phyloP scores from a whole-genome alignment of 139 green algal species.

The Coccomyxa sp. region DNA sequence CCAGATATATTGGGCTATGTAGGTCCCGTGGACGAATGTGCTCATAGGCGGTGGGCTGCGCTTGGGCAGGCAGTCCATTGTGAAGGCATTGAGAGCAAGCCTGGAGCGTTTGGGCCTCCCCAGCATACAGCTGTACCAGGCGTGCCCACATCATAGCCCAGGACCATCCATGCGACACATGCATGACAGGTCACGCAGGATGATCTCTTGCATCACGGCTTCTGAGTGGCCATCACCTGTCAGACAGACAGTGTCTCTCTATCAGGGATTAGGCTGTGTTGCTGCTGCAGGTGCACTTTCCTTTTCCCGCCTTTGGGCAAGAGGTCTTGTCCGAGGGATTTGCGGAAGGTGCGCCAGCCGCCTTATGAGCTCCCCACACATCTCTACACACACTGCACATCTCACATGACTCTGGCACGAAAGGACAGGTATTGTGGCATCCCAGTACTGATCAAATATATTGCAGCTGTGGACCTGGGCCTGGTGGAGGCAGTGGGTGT shows the following conservation, averaged over 20 bases:
- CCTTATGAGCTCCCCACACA: no score
- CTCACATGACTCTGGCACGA: no score
- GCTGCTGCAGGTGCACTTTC: constrained; percentile 42
- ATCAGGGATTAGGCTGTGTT: no score
- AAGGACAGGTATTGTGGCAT: no score
- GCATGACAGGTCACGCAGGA: no score
- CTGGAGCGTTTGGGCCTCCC: constrained; percentile 23
- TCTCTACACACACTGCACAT: no score
- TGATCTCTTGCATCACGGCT: no score
- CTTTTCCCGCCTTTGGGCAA: constrained; percentile 22
- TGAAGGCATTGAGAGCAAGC: constrained; percentile 22
- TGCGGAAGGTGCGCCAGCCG: constrained; percentile 1
- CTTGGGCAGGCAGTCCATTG: constrained; percentile 23
- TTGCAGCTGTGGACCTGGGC: constrained; percentile 11
- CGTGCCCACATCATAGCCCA: background rate
- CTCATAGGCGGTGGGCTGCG: constrained; percentile 41
- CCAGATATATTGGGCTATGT: no score
- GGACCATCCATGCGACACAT: no score
- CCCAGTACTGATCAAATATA: background rate
- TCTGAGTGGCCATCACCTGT: no score
- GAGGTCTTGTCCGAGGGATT: constrained; percentile 19
- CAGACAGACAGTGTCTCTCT: no score
- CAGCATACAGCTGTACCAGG: constrained; percentile 24
- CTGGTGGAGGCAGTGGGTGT: constrained; percentile 33
- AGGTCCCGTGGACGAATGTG: constrained; percentile 60